Percentiles rank a stretch among this genome's conserved stretches.
These are phyloP conservation scores for Rhodamnia argentea DNA, from an alignment of 345 rosid genomes.

Conservation along the genomic window DNA sequence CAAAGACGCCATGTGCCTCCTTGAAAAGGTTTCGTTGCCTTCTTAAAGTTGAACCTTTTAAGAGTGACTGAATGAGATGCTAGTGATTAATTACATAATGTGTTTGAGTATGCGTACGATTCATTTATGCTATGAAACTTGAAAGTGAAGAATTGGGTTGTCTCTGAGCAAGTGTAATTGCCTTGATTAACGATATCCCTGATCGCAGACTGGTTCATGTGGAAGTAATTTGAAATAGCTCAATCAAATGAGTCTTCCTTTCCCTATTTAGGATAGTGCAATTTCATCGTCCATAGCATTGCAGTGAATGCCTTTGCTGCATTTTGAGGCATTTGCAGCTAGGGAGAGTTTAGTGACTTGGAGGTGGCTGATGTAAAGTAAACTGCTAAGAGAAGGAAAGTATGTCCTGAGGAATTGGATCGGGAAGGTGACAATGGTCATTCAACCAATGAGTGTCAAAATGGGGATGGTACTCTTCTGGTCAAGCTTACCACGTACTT, in stretches of 20 bases:
- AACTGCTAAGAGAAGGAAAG: constrained; percentile 40
- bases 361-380: background rate
- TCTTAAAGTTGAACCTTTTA: too few relatives aligned
- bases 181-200: background rate
- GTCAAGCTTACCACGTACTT: background rate
- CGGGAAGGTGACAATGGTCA: too few relatives aligned
- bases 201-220: background rate
- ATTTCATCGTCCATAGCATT: background rate
- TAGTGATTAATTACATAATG: too few relatives aligned
- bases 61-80: too few relatives aligned
- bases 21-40: constrained; percentile 41
- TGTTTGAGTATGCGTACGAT: too few relatives aligned
- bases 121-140: too few relatives aligned
- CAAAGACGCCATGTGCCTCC: constrained; percentile 37
- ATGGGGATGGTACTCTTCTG: background rate
- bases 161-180: background rate
- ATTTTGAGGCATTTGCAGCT: background rate
- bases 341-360: background rate
- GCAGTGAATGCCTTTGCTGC: background rate
- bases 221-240: background rate
- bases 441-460: background rate
- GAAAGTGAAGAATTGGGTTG: too few relatives aligned
- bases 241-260: background rate
- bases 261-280: background rate
- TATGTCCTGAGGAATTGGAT: constrained; percentile 19